Percentiles rank a stretch among this genome's conserved stretches.
Conservation (phyloP, 2,329 filamentous ascomycete species). For the Monosporascus sp. region DNA sequence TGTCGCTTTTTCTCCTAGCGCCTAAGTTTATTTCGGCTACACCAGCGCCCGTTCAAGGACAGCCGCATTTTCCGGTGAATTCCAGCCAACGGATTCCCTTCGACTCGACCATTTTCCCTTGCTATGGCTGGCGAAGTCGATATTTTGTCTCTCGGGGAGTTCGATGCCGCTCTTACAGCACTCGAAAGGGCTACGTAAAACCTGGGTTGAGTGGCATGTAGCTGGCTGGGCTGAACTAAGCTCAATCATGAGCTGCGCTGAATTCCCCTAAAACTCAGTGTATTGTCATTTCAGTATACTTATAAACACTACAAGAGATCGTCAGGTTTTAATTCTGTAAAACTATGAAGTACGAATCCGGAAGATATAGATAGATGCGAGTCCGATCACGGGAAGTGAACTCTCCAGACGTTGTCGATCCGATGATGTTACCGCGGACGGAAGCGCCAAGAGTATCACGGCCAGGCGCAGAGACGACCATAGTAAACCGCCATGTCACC, state of each 20-base stretch:
- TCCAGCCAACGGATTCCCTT: neutral
- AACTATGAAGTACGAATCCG: neutral
- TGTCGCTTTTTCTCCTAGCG: constrained; percentile 11
- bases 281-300: too few relatives aligned
- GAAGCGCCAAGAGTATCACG: neutral
- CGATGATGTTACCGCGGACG: too few relatives aligned
- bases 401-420: too few relatives aligned
- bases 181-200: too few relatives aligned
- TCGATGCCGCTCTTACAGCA: too few relatives aligned
- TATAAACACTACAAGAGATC: neutral
- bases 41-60: constrained; percentile 16
- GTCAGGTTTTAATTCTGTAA: neutral
- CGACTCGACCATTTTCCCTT: neutral
- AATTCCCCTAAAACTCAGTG: too few relatives aligned
- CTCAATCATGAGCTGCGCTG: too few relatives aligned
- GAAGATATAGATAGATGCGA: neutral
- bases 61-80: neutral
- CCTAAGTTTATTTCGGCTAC: constrained; percentile 33
- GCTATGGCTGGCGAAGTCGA: neutral
- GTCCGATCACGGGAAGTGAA: neutral
- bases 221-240: too few relatives aligned
- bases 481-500: constrained; percentile 1
- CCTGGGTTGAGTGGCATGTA: too few relatives aligned
- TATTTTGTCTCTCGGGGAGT: too few relatives aligned
- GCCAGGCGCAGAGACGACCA: neutral